Conservation (phyloP, 805 yeast species). For the Yarrowia porcina region DNA sequence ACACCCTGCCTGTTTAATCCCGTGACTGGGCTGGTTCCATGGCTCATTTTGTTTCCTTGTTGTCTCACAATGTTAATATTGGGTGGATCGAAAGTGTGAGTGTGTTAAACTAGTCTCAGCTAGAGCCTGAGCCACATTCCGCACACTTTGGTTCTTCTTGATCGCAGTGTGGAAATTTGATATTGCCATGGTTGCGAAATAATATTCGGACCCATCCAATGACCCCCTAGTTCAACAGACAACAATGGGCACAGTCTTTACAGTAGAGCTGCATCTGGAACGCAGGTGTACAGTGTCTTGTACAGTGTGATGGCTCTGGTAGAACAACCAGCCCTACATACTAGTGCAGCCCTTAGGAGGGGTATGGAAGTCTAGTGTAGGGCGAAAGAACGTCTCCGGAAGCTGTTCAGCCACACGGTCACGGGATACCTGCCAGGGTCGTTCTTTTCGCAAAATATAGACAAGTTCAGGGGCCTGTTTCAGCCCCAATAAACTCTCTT, state of each 20-base stretch:
- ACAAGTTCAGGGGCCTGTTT: not conserved
- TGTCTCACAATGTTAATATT: constrained; percentile 1
- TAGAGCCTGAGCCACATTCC: not conserved
- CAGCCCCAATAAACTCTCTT: constrained; percentile 16
- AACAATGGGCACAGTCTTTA: not conserved
- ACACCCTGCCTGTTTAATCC: too few relatives aligned
- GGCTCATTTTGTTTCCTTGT: not conserved
- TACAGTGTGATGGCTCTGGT: not conserved
- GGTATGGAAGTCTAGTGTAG: too few relatives aligned
- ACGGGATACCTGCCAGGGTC: too few relatives aligned
- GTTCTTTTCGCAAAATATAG: not conserved
- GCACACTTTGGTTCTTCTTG: too few relatives aligned
- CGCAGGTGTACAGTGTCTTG: constrained; percentile 15
- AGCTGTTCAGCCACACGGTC: too few relatives aligned
- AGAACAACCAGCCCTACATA: not conserved
- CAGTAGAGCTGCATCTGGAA: not conserved
- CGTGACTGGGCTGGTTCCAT: not conserved
- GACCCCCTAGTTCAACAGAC: not conserved
- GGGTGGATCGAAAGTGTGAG: not conserved
- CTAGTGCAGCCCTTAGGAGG: too few relatives aligned
- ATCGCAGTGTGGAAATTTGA: not conserved
- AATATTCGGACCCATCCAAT: not conserved
- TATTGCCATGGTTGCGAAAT: not conserved
- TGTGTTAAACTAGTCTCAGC: not conserved
- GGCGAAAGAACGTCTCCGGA: too few relatives aligned